Conservation (phyloP, 257 asterid species). For the Ehretia macrophylla region DNA sequence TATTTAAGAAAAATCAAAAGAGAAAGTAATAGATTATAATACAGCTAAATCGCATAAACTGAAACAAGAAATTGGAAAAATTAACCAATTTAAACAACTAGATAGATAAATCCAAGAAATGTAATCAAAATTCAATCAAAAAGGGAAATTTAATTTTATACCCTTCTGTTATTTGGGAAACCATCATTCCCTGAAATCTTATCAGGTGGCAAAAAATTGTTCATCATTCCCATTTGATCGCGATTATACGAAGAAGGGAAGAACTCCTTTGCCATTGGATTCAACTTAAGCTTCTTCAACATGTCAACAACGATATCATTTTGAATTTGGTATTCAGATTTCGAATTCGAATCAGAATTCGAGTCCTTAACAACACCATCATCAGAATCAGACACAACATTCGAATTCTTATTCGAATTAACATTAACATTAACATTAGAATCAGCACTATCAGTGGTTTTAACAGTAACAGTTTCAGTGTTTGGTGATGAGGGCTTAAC, state of each 20-base stretch:
- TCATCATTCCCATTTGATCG: constrained; percentile 42
- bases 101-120: no score
- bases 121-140: constrained; percentile 2
- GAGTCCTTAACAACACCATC: constrained; percentile 43
- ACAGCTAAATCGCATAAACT: no score
- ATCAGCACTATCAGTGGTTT: constrained; percentile 23
- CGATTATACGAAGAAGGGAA: constrained; percentile 66
- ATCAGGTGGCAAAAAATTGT: constrained; percentile 38
- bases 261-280: constrained; percentile 91
- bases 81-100: neutral
- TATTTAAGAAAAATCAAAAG: no score
- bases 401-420: constrained; percentile 1
- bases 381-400: constrained; percentile 22
- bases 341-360: constrained; percentile 44
- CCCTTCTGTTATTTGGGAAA: constrained; percentile 61
- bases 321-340: constrained; percentile 62
- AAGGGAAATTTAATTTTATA: constrained; percentile 27
- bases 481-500: constrained; percentile 49
- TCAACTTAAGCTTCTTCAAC: constrained; percentile 69
- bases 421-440: constrained; percentile 33
- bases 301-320: constrained; percentile 60
- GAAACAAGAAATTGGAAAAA: no score
- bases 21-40: no score
- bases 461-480: constrained; percentile 19
- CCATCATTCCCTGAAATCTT: constrained; percentile 50